These are phyloP conservation scores for Stemphylium vesicarium DNA, from an alignment of 2,329 filamentous ascomycete species.

Conservation along the genomic window DNA sequence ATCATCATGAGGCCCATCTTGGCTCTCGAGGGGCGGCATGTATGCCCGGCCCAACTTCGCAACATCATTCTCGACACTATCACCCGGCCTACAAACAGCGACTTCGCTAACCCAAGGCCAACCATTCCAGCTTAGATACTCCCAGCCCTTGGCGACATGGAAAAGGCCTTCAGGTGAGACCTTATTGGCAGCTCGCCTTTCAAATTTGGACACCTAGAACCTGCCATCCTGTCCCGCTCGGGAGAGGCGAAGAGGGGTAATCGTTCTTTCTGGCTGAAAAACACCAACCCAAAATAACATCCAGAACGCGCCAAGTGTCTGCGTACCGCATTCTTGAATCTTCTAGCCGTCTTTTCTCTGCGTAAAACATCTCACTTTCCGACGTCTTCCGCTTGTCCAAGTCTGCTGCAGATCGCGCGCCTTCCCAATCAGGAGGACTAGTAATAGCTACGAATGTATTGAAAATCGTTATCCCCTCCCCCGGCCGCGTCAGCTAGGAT, in stretches of 20 bases:
- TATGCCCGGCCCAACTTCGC: conserved; percentile 11
- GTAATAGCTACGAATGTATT: conserved; percentile 5
- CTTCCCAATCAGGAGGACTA: conserved; percentile 20
- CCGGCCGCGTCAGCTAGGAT: background rate
- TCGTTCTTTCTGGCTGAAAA: background rate
- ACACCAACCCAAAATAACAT: background rate
- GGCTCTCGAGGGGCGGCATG: background rate
- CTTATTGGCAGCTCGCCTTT: conserved; percentile 10
- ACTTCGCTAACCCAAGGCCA: background rate
- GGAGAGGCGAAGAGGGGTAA: conserved; percentile 18
- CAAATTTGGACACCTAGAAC: conserved; percentile 3
- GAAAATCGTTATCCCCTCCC: background rate
- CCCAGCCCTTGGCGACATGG: conserved; percentile 6
- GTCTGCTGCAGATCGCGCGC: conserved; percentile 5
- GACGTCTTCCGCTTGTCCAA: conserved; percentile 11
- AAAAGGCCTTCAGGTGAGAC: conserved; percentile 6
- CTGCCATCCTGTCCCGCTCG: conserved; percentile 11
- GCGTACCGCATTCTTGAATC: conserved; percentile 1
- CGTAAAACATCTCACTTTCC: conserved; percentile 1
- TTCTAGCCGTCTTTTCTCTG: background rate
- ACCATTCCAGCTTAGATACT: background rate
- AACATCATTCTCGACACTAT: background rate
- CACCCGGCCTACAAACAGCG: conserved; percentile 2
- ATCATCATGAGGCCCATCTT: conserved; percentile 8
- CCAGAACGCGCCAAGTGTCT: conserved; percentile 1